A percentile compares a stretch with the other conserved stretches of the same genome.
Conservation (phyloP, 2,329 filamentous ascomycete species). For the Bipolaris sorokiniana region DNA sequence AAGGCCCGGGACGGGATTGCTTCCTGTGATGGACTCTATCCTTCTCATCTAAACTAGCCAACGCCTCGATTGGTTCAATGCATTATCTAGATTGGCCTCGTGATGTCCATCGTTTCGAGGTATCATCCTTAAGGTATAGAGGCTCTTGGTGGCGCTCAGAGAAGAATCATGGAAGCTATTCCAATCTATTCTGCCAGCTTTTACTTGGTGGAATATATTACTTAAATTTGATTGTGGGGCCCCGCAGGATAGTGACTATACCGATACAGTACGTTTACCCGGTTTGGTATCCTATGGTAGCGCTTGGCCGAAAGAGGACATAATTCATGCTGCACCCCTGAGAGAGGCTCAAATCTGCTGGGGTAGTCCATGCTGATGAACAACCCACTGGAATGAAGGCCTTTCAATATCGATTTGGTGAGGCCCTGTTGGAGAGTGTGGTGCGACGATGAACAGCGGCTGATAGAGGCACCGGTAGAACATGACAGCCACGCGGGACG, state of each 20-base stretch:
- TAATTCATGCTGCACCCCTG: background rate
- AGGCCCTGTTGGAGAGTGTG: background rate
- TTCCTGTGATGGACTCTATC: background rate
- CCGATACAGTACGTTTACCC: conserved; percentile 20
- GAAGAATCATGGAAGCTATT: conserved; percentile 17
- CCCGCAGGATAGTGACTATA: conserved; percentile 6
- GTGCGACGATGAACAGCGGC: background rate
- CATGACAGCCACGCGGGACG: background rate
- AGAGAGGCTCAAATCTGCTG: background rate
- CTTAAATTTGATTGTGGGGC: conserved; percentile 19
- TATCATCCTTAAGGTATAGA: background rate
- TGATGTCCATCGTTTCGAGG: background rate
- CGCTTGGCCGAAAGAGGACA: background rate
- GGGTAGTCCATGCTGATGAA: background rate
- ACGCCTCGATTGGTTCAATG: background rate
- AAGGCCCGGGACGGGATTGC: background rate
- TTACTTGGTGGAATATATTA: conserved; percentile 19
- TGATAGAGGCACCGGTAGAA: background rate
- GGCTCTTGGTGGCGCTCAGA: conserved; percentile 5
- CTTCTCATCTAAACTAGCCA: background rate
- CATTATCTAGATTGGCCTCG: background rate
- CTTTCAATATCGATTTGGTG: background rate
- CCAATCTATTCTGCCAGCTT: conserved; percentile 9
- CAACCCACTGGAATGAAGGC: background rate
- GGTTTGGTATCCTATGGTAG: conserved; percentile 2